These are phyloP conservation scores for Piromyces sp. DNA, from an alignment of 192 early-diverging fungal species.

Conservation along the genomic window DNA sequence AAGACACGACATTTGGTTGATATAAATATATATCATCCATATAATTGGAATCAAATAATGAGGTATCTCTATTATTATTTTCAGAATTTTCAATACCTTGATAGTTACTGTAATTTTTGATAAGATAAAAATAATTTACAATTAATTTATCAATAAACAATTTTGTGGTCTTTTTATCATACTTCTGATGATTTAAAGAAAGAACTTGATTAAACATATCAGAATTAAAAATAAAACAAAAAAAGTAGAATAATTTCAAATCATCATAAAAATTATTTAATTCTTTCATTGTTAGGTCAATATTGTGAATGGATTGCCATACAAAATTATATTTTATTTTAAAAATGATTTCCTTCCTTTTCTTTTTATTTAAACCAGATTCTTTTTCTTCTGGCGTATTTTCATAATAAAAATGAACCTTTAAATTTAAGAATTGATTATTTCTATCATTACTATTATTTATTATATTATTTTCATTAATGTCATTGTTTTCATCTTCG, in stretches of 20 bases:
- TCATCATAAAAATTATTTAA: background rate
- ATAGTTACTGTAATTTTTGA: background rate
- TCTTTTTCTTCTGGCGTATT: background rate
- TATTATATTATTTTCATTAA: background rate
- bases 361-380: background rate
- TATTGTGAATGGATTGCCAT: background rate
- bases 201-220: background rate
- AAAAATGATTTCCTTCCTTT: background rate
- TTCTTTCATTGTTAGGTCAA: background rate
- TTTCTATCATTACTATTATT: background rate
- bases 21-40: background rate
- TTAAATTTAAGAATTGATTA: background rate
- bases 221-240: background rate
- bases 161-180: background rate
- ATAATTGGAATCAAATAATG: background rate
- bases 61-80: background rate
- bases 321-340: background rate
- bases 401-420: background rate
- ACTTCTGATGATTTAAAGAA: background rate
- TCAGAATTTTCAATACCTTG: background rate
- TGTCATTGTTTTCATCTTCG: background rate
- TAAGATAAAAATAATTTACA: background rate
- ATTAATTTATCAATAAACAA: background rate
- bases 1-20: background rate
- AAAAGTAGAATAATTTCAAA: background rate